Percentiles rank a stretch among this genome's conserved stretches.
Evolutionary conservation across 345 rosid genomes (phyloP).

Genomic region (Toxicodendron radicans): DNA sequence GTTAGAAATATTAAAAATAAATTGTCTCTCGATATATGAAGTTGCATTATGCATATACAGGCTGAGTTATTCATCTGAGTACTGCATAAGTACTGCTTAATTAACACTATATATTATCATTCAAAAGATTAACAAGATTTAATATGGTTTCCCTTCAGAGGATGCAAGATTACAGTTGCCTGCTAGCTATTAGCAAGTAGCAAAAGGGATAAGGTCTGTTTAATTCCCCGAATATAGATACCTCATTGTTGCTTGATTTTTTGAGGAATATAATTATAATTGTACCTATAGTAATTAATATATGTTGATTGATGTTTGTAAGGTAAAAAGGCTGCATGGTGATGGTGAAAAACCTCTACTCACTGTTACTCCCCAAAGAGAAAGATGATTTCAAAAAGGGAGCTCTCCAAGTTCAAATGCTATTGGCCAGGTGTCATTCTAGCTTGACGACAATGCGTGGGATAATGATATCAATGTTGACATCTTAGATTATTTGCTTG

Average conservation of each 20-base stretch:
- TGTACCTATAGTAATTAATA: no score
- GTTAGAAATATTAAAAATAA: not conserved
- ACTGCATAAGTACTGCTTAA: no score
- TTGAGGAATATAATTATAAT: no score
- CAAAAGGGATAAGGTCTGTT: no score
- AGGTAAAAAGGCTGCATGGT: constrained; percentile 21
- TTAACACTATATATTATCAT: no score
- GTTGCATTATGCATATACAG: not conserved
- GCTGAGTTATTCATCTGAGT: no score
- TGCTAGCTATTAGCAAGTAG: no score
- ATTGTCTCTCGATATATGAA: not conserved
- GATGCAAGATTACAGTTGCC: no score
- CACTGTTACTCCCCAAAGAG: constrained; percentile 12
- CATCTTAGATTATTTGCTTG: constrained; percentile 25
- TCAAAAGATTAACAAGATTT: no score
- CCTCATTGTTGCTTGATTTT: no score
- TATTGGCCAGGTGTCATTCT: constrained; percentile 64
- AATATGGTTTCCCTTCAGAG: no score
- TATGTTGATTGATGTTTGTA: not conserved
- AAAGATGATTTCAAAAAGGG: constrained; percentile 33
- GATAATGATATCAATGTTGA: constrained; percentile 60
- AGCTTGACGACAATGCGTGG: constrained; percentile 43
- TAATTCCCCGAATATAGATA: no score
- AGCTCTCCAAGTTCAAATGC: constrained; percentile 18
- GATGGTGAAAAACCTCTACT: constrained; percentile 19